Evolutionary conservation across 352 stramenopile genomes (phyloP).

Genomic region (Globisporangium spinosum): DNA sequence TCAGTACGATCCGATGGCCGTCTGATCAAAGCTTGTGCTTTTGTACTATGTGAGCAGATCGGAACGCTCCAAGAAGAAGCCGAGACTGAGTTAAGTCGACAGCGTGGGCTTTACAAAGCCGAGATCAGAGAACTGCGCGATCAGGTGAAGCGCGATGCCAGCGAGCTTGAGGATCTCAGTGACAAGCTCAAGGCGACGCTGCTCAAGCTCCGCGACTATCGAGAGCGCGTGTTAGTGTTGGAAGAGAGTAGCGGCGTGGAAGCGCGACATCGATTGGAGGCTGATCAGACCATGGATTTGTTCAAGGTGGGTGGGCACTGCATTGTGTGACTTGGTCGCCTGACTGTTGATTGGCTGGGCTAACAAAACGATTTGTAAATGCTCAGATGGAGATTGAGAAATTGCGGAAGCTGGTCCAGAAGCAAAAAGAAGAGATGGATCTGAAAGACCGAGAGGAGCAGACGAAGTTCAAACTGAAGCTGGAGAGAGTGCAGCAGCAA

Average conservation of each 20-base stretch:
- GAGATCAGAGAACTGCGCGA: conserved; percentile 52
- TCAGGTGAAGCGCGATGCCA: conserved; percentile 37
- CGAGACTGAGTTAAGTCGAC: conserved; percentile 42
- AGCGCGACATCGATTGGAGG: conserved; percentile 42
- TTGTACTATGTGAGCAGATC: conserved; percentile 21
- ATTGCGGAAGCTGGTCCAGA: conserved; percentile 44
- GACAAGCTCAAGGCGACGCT: conserved; percentile 40
- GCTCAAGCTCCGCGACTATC: conserved; percentile 43
- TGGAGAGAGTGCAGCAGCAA: conserved; percentile 34
- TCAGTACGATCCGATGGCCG: not conserved
- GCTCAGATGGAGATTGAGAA: conserved; percentile 56
- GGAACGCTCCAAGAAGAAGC: conserved; percentile 53
- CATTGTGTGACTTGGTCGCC: not conserved
- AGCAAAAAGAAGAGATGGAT: conserved; percentile 49
- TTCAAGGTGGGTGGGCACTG: conserved; percentile 34
- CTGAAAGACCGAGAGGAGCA: conserved; percentile 26
- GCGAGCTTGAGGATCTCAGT: conserved; percentile 52
- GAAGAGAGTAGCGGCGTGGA: conserved; percentile 61
- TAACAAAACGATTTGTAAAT: not conserved
- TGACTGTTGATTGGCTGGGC: not conserved
- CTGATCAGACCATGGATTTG: conserved; percentile 63
- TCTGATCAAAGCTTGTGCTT: not conserved
- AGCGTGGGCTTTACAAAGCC: conserved; percentile 32
- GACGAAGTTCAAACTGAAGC: conserved; percentile 27
- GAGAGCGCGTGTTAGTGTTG: conserved; percentile 53